phyloP scores from a whole-genome alignment of 331 rosid species.

The Rhamnella rubrinervis region DNA sequence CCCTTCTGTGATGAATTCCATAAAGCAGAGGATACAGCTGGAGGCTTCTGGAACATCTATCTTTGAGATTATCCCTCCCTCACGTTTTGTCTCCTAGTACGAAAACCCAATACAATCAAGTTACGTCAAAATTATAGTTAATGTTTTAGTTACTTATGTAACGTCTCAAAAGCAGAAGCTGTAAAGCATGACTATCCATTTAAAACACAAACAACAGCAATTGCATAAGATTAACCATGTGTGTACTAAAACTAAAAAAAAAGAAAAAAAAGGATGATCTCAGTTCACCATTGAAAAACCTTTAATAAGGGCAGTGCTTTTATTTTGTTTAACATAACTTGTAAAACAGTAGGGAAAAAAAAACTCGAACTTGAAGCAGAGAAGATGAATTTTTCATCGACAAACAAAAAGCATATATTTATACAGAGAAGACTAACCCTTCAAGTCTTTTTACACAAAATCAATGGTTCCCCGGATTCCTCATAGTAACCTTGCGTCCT shows the following conservation, averaged over 20 bases:
- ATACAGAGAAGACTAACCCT: too few relatives aligned
- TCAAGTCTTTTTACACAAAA: too few relatives aligned
- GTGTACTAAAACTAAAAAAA: neutral
- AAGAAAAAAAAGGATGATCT: neutral
- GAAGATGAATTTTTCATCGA: neutral
- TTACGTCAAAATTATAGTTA: neutral
- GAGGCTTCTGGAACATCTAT: conserved; percentile 40
- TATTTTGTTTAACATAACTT: neutral
- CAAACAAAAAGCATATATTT: neutral
- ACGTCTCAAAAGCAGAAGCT: neutral
- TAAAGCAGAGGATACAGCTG: conserved; percentile 35
- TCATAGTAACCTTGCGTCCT: neutral
- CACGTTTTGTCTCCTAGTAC: conserved; percentile 2
- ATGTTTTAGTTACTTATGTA: neutral
- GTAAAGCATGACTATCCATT: neutral
- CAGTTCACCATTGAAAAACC: too few relatives aligned
- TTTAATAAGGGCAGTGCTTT: too few relatives aligned
- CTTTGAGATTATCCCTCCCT: neutral
- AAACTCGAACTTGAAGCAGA: neutral
- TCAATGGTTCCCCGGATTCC: neutral
- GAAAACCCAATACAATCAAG: conserved; percentile 1
- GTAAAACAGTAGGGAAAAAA: neutral
- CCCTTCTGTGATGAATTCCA: conserved; percentile 38
- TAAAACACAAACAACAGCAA: neutral
- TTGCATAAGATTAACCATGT: neutral